Base-by-base conservation (phyloP, 2,329 filamentous ascomycete species). In the Penicillium sclerotiorum region DNA sequence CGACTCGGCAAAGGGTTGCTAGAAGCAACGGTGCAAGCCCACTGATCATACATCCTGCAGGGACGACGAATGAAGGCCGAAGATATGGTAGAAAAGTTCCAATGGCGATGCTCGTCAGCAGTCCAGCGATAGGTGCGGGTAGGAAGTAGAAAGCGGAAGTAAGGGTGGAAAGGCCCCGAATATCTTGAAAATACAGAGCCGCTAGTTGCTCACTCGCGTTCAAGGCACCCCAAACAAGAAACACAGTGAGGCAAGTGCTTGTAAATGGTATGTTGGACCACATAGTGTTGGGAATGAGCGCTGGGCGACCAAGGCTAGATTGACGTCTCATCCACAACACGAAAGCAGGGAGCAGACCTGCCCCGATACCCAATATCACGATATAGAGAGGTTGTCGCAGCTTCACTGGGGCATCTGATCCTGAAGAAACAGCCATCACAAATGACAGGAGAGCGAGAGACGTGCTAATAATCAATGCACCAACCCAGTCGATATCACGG, bases 51-150 rank as follows among this genome's bases (percentile, higher is more conserved):
- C 46, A 48, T 8, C 4, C 30, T n/a, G 15, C 30, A 33, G 30
- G 30, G 13, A 33, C 4, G 78, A 68, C 3, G 79, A 65, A 64
- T 69, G 72, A 39, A 69, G 57, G 0, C 72, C 73, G 1, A 13
- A 79, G 65, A n/a, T 80, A 54, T 0, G 77, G 30, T 8, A 33
- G 30, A 13, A 33, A 33, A 8, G 30, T 13, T 7, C 30, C 78
- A 0, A 72, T 76, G 2, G 61, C 63, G 13, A 80, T 53, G 53
- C 78, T 76, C n/a, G 75, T 49, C 0, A 75, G 25, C 0, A 70
- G 60, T 8, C 75, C 79, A 2, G 77, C 39, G 3, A 53, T 37
- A 1, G 43, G 39, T 7, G 33, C 46, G 4, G 51, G 51, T 6
- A 53, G 64, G 3, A 77, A 45, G 23, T 25, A 17, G 20, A 41